A percentile compares a stretch with the other conserved stretches of the same genome.
Evolutionary conservation across 1,284 basidiomycete species (phyloP).

Genomic region (Rhodotorula sp.): DNA sequence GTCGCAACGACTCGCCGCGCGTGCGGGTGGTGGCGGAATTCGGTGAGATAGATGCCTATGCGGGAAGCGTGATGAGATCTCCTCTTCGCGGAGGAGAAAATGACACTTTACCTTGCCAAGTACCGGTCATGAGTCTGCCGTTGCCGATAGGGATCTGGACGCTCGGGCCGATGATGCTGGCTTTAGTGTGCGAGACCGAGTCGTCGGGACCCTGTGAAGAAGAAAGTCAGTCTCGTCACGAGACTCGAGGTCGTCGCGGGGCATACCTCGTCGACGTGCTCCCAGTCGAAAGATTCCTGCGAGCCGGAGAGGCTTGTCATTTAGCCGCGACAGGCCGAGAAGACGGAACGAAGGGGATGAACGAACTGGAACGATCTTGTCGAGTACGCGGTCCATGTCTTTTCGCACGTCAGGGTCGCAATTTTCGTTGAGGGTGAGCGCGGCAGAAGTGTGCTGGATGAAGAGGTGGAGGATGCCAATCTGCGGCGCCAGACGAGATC

Average conservation of each 20-base stretch:
- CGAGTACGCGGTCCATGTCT: conserved; percentile 50
- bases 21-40: conserved; percentile 48
- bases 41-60: background rate
- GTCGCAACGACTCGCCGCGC: conserved; percentile 50
- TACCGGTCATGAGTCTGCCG: conserved; percentile 25
- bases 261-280: conserved; percentile 49
- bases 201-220: conserved; percentile 42
- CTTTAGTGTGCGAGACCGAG: conserved; percentile 49
- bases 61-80: background rate
- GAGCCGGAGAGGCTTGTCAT: no score
- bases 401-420: conserved; percentile 49
- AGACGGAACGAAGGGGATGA: background rate
- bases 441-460: conserved; percentile 40
- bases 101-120: conserved; percentile 38
- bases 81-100: no score
- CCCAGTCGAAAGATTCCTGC: conserved; percentile 47
- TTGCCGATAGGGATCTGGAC: conserved; percentile 50
- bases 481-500: conserved; percentile 15
- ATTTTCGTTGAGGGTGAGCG: conserved; percentile 41
- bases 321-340: no score
- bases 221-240: background rate
- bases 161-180: conserved; percentile 48
- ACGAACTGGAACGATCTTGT: conserved; percentile 45
- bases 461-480: conserved; percentile 47
- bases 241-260: no score